phyloP scores from a whole-genome alignment of 2,329 filamentous ascomycete species.

The Cephalotrichum gorgonifer region DNA sequence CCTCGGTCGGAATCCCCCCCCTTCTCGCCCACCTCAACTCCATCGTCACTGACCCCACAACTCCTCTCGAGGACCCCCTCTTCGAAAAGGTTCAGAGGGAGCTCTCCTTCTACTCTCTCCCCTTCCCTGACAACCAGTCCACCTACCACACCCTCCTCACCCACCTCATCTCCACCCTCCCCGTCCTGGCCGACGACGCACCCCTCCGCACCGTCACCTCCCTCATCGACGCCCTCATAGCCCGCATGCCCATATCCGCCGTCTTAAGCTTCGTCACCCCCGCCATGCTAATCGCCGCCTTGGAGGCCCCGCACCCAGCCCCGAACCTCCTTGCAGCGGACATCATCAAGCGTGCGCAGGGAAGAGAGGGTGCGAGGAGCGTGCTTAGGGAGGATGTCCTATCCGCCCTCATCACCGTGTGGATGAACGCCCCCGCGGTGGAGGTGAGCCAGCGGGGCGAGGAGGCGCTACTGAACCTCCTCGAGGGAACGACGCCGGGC shows the following conservation, averaged over 20 bases:
- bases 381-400: slow-evolving; percentile 1
- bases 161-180: slow-evolving; percentile 1
- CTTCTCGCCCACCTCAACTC: slow-evolving; percentile 1
- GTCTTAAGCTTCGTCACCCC: neutral
- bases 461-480: slow-evolving; percentile 1
- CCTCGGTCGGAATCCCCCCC: slow-evolving; percentile 4
- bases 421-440: neutral
- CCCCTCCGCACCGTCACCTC: neutral
- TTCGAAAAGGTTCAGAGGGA: slow-evolving; percentile 3
- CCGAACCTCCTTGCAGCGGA: slow-evolving; percentile 1
- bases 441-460: slow-evolving; percentile 2
- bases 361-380: neutral
- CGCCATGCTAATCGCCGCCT: slow-evolving; percentile 2
- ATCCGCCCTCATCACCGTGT: neutral
- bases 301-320: slow-evolving; percentile 2
- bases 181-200: neutral
- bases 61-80: neutral
- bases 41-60: neutral
- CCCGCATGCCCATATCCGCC: slow-evolving; percentile 3
- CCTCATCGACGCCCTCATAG: slow-evolving; percentile 3
- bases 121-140: neutral
- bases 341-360: slow-evolving; percentile 1
- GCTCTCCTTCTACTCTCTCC: slow-evolving; percentile 2
- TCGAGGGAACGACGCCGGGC: neutral
- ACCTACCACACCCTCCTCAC: slow-evolving; percentile 4